Conservation (phyloP, 257 asterid species). For the Salvia hispanica region DNA sequence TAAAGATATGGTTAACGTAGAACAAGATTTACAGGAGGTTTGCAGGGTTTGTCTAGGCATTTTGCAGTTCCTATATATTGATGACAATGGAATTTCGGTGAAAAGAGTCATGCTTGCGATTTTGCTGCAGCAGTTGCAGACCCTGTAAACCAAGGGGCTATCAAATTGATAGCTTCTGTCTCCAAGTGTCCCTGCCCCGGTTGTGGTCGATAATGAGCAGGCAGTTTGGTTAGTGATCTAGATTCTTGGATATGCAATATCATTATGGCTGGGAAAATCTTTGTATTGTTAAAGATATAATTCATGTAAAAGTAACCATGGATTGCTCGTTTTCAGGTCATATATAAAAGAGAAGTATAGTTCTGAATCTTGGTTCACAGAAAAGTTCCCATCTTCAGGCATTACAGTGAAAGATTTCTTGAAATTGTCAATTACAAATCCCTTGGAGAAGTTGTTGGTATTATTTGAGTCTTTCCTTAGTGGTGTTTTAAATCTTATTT, state of each 20-base stretch:
- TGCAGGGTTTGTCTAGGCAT: conserved; percentile 78
- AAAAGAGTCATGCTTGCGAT: conserved; percentile 51
- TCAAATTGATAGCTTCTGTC: conserved; percentile 57
- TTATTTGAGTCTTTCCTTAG: conserved; percentile 20
- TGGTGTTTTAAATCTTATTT: background rate
- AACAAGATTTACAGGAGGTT: conserved; percentile 39
- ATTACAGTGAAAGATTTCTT: conserved; percentile 66
- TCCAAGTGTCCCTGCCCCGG: conserved; percentile 74
- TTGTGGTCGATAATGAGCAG: conserved; percentile 64
- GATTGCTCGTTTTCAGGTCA: conserved; percentile 51
- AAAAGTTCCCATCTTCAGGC: conserved; percentile 43
- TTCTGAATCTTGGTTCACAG: conserved; percentile 58
- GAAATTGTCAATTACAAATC: conserved; percentile 53
- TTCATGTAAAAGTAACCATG: background rate
- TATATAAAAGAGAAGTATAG: conserved; percentile 57
- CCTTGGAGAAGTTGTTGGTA: conserved; percentile 73
- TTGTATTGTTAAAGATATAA: conserved; percentile 7
- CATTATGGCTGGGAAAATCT: conserved; percentile 8
- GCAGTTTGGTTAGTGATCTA: conserved; percentile 59
- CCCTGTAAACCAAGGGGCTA: conserved; percentile 55
- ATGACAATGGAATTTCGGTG: conserved; percentile 45
- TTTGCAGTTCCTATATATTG: conserved; percentile 61
- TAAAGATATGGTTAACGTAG: conserved; percentile 27
- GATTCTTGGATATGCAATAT: conserved; percentile 13
- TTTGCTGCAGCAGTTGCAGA: conserved; percentile 58